Conservation (phyloP, 2,329 filamentous ascomycete genomes). For the Botryotinia convoluta region DNA sequence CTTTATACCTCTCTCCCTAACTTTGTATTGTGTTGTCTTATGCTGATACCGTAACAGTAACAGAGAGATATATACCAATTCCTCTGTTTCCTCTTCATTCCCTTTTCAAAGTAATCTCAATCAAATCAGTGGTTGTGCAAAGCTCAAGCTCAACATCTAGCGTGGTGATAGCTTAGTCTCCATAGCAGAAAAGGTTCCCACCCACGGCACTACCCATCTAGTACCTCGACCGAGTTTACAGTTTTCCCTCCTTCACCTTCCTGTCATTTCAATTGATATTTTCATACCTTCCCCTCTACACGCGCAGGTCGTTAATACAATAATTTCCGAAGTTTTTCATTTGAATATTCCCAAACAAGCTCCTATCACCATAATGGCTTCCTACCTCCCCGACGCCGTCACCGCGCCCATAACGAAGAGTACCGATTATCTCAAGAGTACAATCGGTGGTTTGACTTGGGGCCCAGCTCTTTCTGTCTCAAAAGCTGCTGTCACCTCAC, state of each 20-base stretch:
- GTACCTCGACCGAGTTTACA: not conserved
- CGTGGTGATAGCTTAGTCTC: not conserved
- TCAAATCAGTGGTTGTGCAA: not conserved
- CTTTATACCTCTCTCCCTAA: not conserved
- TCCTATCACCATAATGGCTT: conserved; percentile 30
- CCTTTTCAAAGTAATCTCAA: not conserved
- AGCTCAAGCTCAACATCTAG: conserved; percentile 1
- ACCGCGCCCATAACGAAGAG: conserved; percentile 41
- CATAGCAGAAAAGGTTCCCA: not conserved
- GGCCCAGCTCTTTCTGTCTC: conserved; percentile 41
- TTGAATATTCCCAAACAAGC: not conserved
- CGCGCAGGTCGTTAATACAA: conserved; percentile 1
- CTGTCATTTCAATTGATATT: not conserved
- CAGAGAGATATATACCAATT: not conserved
- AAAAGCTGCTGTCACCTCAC: conserved; percentile 46
- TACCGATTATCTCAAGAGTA: conserved; percentile 43
- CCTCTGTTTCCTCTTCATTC: not conserved
- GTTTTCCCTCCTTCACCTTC: not conserved
- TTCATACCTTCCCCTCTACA: not conserved
- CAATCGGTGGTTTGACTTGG: conserved; percentile 46
- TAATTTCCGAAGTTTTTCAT: not conserved
- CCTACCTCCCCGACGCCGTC: conserved; percentile 42
- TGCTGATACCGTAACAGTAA: not conserved
- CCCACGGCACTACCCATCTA: not conserved
- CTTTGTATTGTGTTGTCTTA: not conserved